Conservation (phyloP, 345 rosid species). For the Heritiera fomes region DNA sequence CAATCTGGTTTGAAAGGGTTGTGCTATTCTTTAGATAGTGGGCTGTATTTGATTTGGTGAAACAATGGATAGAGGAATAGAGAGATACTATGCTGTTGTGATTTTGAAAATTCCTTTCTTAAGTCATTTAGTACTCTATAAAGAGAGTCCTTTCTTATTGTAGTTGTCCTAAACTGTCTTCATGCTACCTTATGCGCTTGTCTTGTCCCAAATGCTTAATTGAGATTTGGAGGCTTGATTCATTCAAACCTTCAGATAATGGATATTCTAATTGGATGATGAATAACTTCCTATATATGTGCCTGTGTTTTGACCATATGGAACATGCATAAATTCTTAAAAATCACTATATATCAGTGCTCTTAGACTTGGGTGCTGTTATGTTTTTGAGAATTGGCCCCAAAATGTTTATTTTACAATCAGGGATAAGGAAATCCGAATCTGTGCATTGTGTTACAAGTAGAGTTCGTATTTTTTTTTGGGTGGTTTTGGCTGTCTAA, state of each 20-base stretch:
- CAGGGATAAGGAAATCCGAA: not conserved
- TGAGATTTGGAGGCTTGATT: conserved; percentile 6
- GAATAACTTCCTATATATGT: not conserved
- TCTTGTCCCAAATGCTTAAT: not conserved
- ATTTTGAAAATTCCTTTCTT: not conserved
- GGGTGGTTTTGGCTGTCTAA: not conserved
- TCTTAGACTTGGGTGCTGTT: not conserved
- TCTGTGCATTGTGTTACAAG: not conserved
- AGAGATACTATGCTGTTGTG: not conserved
- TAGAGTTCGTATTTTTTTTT: not conserved
- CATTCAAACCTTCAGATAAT: not conserved
- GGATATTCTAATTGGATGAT: not conserved
- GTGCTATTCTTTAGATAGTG: not conserved
- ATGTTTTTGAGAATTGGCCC: not conserved
- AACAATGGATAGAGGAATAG: not conserved
- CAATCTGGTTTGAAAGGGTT: conserved; percentile 16
- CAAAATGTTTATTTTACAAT: not conserved
- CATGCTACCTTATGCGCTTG: not conserved
- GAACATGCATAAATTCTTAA: not conserved
- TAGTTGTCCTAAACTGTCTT: not conserved
- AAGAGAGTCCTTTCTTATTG: not conserved
- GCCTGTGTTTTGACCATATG: not conserved
- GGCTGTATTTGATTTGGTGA: not conserved
- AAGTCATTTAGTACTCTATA: not conserved
- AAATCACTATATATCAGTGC: not conserved